Percentiles rank a stretch among this genome's conserved stretches.
phyloP scores from a whole-genome alignment of 179 eudicot genomes.

The Gypsophila paniculata region DNA sequence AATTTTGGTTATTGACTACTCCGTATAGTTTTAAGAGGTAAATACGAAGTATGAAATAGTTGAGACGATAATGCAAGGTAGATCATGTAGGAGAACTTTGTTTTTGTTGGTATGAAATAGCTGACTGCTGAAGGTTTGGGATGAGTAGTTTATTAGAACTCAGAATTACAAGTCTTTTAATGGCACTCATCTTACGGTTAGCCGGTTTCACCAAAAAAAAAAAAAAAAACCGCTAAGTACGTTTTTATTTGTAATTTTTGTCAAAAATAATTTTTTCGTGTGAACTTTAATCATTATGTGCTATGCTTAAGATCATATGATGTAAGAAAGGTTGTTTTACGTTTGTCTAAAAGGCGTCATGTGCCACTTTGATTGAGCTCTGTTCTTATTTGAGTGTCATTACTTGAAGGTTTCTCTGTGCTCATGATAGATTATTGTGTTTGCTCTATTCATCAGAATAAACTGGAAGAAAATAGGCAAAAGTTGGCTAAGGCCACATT shows the following conservation, averaged over 20 bases:
- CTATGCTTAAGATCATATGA: not conserved
- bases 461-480: constrained; percentile 67
- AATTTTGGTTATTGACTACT: no score
- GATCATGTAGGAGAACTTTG: no score
- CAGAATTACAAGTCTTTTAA: not conserved
- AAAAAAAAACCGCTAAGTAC: not conserved
- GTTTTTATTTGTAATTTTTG: not conserved
- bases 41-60: no score
- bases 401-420: not conserved
- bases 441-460: constrained; percentile 43
- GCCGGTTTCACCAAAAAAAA: no score
- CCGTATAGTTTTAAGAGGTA: no score
- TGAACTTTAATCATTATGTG: constrained; percentile 1
- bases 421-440: constrained; percentile 12
- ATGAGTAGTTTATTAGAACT: not conserved
- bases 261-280: not conserved
- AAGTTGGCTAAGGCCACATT: constrained; percentile 53
- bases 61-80: no score
- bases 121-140: not conserved
- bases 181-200: no score
- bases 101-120: no score
- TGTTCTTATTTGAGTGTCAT: not conserved
- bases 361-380: not conserved
- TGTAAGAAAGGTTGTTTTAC: not conserved
- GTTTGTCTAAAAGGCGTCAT: not conserved